Base-by-base conservation (phyloP, 495 filamentous ascomycete species). In the Pseudotulostoma volvatum region DNA sequence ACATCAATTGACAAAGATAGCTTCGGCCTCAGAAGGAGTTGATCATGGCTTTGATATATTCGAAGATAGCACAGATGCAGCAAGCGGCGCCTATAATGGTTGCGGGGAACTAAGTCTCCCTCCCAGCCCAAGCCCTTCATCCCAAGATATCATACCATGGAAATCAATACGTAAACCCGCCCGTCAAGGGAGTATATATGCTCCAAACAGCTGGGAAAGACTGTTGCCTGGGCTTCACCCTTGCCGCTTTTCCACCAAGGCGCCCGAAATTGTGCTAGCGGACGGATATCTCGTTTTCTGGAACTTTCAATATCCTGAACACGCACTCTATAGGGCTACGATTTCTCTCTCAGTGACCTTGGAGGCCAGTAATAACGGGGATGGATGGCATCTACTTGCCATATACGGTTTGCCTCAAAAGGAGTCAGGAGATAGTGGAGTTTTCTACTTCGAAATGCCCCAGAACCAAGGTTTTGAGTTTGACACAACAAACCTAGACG, bases 391-490 rank as follows among this genome's bases (percentile, higher is more conserved):
- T 16, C 44, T 55, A 21, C 33, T 64, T 21, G 20, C 47, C 7
- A 36, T 64, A 4, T 45, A 52, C 8, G 60, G 58, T 3, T 43
- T 64, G 15, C 60, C 60, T 30, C 42, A 41, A 20, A 34, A 57
- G 9, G 34, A 23, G 5, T 13, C 39, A 3, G 41, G 39, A 11
- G 52, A 53, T 33, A 46, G 40, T 32, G 59, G 59, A 1, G 48
- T 48, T 38, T 36, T 64, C 4, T 47, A 56, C 40, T 57, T 62
- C 35, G 49, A 45, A 9, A 46, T 51, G 4, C 57, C 59, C 1
- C 41, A 39, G 1, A 37, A 36, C 7, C 46, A 47, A 18, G 54
- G 55, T 2, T 39, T 64, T 13, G 60, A 62, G 16, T 51, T 57
- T 17, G 49, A 53, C n/a, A 60, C 53, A n/a, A 51, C 43, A 1